These are phyloP conservation scores for Penicillium desertorum DNA, from an alignment of 495 filamentous ascomycete species.

Conservation along the genomic window DNA sequence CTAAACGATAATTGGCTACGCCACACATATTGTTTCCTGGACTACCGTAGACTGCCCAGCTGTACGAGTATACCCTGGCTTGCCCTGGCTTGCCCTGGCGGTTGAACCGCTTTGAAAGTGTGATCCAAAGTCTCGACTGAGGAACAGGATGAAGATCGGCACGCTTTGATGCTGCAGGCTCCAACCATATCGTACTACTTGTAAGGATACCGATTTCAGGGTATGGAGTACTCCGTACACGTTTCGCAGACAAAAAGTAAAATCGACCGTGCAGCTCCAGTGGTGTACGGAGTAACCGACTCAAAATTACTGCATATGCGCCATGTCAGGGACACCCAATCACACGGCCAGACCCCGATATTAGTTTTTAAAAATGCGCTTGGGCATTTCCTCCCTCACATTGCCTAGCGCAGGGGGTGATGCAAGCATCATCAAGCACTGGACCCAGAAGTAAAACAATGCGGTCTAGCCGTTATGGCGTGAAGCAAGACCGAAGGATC, in stretches of 20 bases:
- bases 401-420: conserved; percentile 13
- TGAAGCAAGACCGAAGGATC: conserved; percentile 3
- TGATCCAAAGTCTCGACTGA: conserved; percentile 16
- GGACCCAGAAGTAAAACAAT: conserved; percentile 11
- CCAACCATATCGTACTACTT: conserved; percentile 2
- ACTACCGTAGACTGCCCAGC: neutral
- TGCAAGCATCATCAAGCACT: conserved; percentile 27
- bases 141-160: conserved; percentile 15
- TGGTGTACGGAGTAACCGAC: neutral
- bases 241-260: neutral
- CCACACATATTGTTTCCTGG: neutral
- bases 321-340: conserved; percentile 20
- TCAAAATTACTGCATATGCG: conserved; percentile 12
- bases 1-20: conserved; percentile 2
- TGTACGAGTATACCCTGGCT: neutral
- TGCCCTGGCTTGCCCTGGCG: conserved; percentile 2
- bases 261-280: neutral
- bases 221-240: too few relatives aligned
- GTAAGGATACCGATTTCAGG: neutral
- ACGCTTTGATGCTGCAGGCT: conserved; percentile 4
- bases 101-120: conserved; percentile 13
- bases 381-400: neutral
- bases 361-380: conserved; percentile 4
- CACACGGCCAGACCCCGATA: conserved; percentile 7
- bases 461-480: conserved; percentile 15